A percentile compares a stretch with the other conserved stretches of the same genome.
Conservation (phyloP, 805 yeast species). For the Komagataella phaffii region DNA sequence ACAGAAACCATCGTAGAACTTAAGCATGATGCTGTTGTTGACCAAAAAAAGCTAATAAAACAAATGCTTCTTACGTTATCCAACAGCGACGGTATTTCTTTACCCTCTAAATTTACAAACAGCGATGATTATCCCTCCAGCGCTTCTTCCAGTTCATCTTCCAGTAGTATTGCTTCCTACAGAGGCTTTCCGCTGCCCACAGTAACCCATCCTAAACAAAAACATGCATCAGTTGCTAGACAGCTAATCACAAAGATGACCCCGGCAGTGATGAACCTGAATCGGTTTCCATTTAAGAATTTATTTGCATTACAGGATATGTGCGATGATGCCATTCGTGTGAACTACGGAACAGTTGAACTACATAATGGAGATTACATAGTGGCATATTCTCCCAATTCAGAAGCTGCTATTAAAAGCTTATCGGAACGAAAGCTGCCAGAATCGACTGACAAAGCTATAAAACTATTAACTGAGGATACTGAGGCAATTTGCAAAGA, state of each 20-base stretch:
- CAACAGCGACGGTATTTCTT: constrained; percentile 5
- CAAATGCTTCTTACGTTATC: constrained; percentile 26
- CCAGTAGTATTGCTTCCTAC: constrained; percentile 28
- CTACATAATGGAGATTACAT: constrained; percentile 8
- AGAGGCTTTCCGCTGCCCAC: constrained; percentile 40
- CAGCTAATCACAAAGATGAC: constrained; percentile 6
- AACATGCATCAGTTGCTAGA: not conserved
- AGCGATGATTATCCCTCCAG: not conserved
- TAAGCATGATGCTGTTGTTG: constrained; percentile 64
- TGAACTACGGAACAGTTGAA: constrained; percentile 58
- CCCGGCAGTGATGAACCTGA: constrained; percentile 15
- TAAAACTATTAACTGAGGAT: constrained; percentile 49
- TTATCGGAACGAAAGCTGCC: constrained; percentile 27
- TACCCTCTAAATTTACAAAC: not conserved
- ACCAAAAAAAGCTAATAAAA: constrained; percentile 44
- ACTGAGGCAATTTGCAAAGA: constrained; percentile 45
- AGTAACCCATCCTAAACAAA: not conserved
- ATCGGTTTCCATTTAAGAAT: constrained; percentile 50
- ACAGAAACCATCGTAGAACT: constrained; percentile 64
- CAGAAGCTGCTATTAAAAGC: constrained; percentile 38
- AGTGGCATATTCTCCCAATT: constrained; percentile 40
- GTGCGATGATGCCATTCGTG: constrained; percentile 60
- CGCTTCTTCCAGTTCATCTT: constrained; percentile 1
- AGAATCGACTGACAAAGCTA: constrained; percentile 50
- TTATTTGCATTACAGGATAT: constrained; percentile 44